These are phyloP conservation scores for Chytridium lagenaria DNA, from an alignment of 371 early-diverging fungal genomes.

Conservation along the genomic window DNA sequence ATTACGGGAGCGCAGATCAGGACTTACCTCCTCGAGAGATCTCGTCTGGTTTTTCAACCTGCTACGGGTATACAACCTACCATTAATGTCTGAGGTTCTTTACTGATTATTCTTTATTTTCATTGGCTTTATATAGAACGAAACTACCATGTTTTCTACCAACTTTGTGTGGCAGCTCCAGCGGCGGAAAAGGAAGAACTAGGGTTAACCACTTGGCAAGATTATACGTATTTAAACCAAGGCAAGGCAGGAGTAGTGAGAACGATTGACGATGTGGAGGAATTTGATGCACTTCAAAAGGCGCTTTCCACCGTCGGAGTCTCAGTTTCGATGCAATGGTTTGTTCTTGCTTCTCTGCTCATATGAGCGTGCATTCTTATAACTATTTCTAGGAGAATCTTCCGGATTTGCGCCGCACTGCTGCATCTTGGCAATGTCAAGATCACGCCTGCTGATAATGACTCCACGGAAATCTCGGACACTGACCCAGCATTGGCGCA, in stretches of 20 bases:
- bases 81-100: too few relatives aligned
- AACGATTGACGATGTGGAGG: slow-evolving; percentile 90
- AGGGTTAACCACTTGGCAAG: slow-evolving; percentile 74
- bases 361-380: too few relatives aligned
- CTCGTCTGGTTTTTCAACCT: slow-evolving; percentile 95
- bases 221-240: slow-evolving; percentile 87
- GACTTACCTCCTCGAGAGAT: slow-evolving; percentile 97
- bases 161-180: slow-evolving; percentile 90
- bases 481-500: slow-evolving; percentile 70
- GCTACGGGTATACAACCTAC: slow-evolving; percentile 50
- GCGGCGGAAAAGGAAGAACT: slow-evolving; percentile 79
- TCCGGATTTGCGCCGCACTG: slow-evolving; percentile 85
- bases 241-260: slow-evolving; percentile 81
- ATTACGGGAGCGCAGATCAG: slow-evolving; percentile 96
- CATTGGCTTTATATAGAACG: slow-evolving; percentile 67
- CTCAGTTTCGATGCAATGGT: slow-evolving; percentile 82
- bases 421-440: slow-evolving; percentile 93
- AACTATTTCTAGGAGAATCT: slow-evolving; percentile 65
- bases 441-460: slow-evolving; percentile 71
- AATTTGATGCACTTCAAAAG: slow-evolving; percentile 86
- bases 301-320: slow-evolving; percentile 88
- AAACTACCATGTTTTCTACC: slow-evolving; percentile 99
- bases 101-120: background rate
- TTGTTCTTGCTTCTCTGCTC: background rate
- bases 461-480: slow-evolving; percentile 71